These are phyloP conservation scores for Fusarium temperatum DNA, from an alignment of 2,329 filamentous ascomycete species.

Conservation along the genomic window DNA sequence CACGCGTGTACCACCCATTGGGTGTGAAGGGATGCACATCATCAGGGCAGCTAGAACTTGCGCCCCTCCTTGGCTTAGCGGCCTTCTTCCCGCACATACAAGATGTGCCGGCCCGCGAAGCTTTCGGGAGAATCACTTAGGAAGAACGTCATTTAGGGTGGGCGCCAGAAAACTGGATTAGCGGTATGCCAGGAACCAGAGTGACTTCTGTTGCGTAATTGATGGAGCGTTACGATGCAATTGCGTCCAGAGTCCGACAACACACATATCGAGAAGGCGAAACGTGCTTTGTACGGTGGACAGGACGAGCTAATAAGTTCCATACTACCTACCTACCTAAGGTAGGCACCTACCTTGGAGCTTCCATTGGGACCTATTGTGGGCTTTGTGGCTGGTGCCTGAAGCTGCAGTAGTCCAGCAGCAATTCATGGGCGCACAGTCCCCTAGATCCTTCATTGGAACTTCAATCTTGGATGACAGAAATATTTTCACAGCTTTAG, in stretches of 20 bases:
- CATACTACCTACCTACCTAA: too few relatives aligned
- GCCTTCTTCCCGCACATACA: slow-evolving; percentile 33
- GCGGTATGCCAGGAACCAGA: not conserved
- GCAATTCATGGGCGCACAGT: not conserved
- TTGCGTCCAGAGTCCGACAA: slow-evolving; percentile 19
- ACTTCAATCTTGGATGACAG: not conserved
- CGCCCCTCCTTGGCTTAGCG: slow-evolving; percentile 21
- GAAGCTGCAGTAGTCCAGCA: not conserved
- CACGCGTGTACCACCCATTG: slow-evolving; percentile 25
- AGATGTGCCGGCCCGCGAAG: slow-evolving; percentile 31
- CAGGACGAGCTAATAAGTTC: slow-evolving; percentile 22
- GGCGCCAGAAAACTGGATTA: not conserved
- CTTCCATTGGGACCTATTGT: not conserved
- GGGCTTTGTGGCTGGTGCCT: not conserved
- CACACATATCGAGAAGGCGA: slow-evolving; percentile 22
- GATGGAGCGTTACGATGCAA: slow-evolving; percentile 23
- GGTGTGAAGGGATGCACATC: slow-evolving; percentile 30
- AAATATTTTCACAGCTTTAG: not conserved
- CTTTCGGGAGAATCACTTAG: slow-evolving; percentile 29
- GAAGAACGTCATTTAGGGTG: slow-evolving; percentile 1
- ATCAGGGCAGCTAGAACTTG: slow-evolving; percentile 14
- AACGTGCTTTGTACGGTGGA: slow-evolving; percentile 43
- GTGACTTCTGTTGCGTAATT: slow-evolving; percentile 36
- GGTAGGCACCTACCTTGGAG: not conserved
- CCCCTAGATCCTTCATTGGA: not conserved